These are phyloP conservation scores for Rostrohypoxylon terebratum DNA, from an alignment of 495 filamentous ascomycete species.

Conservation along the genomic window DNA sequence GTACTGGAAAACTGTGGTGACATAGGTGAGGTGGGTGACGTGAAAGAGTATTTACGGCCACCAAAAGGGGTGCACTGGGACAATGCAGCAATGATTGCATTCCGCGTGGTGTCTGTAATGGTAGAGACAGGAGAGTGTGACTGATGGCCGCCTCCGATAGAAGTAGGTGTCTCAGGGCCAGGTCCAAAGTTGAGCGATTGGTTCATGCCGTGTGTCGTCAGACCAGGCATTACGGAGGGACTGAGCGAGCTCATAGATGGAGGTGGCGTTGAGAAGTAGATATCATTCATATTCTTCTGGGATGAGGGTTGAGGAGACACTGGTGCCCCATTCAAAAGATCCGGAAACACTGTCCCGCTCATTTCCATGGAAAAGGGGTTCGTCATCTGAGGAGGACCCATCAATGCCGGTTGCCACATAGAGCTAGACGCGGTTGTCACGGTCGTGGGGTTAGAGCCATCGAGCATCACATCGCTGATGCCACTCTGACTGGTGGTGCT, in stretches of 20 bases:
- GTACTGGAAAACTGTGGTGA: conserved; percentile 65
- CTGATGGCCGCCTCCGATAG: conserved; percentile 71
- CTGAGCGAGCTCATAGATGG: conserved; percentile 75
- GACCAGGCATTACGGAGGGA: conserved; percentile 62
- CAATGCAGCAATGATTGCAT: conserved; percentile 84
- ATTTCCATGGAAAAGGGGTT: conserved; percentile 73
- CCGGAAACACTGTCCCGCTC: conserved; percentile 65
- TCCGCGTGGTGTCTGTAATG: conserved; percentile 94
- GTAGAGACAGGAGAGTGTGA: conserved; percentile 69
- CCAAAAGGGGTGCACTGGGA: conserved; percentile 80
- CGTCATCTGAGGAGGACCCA: conserved; percentile 68
- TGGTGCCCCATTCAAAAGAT: conserved; percentile 69
- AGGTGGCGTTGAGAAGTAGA: conserved; percentile 70
- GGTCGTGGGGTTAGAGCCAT: conserved; percentile 74
- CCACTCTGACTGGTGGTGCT: conserved; percentile 92
- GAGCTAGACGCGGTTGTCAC: conserved; percentile 60
- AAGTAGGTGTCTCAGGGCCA: conserved; percentile 75
- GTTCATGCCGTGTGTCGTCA: conserved; percentile 67
- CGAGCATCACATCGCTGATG: conserved; percentile 92
- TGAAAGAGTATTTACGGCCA: conserved; percentile 80
- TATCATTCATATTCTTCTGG: conserved; percentile 64
- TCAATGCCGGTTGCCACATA: conserved; percentile 76
- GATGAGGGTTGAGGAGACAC: conserved; percentile 70
- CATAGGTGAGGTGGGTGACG: conserved; percentile 73
- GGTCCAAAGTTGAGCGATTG: conserved; percentile 69